Base-by-base conservation (phyloP, 2,329 filamentous ascomycete genomes). In the Aspergillus sp. region DNA sequence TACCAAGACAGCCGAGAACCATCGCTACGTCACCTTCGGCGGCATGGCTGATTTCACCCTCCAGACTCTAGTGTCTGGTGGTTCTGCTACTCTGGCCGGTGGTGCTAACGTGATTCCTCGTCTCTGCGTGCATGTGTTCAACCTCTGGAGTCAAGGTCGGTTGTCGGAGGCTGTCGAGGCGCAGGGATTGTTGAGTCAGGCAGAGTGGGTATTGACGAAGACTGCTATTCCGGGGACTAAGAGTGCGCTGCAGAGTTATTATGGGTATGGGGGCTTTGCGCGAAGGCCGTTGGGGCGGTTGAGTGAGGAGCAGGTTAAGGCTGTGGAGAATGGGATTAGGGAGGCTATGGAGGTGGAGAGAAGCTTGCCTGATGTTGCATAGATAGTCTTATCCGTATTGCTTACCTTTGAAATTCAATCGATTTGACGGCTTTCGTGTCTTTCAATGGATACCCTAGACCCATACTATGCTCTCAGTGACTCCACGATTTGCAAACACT, bases 51-150 rank as follows among this genome's bases (percentile, higher is more conserved):
- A 94, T 70, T 94, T 94, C 69, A 87, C 86, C 3, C 76, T 88
- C 38, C 89, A 94, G 72, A 93, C 88, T 1, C 78, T 90, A 9
- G 80, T 84, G 47, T 87, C 84, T 44, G 88, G 88, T 22, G 88
- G 88, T 43, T 87, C 83, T 47, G 89, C 89, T 43, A 90, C 93
- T 69, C 90, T 94, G 60, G 88, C 88, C 12, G 89, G 89, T 37
- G 87, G 87, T 43, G 89, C 88, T 52, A 95, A 94, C 62, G 88
- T 94, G 48, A 81, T 91, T 68, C 89, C 89, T 49, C 90, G 90
- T 74, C 75, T 86, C 10, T 93, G 88, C 61, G 86, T 86, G 48
- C 82, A 81, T 65, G 81, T 94, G 27, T 93, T 88, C 84, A 80
- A 87, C 62, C 76, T 91, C 46, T 93, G 85, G 70, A 76, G 77